These are phyloP conservation scores for Aquilaria yunnanensis DNA, from an alignment of 345 rosid species.

Conservation along the genomic window DNA sequence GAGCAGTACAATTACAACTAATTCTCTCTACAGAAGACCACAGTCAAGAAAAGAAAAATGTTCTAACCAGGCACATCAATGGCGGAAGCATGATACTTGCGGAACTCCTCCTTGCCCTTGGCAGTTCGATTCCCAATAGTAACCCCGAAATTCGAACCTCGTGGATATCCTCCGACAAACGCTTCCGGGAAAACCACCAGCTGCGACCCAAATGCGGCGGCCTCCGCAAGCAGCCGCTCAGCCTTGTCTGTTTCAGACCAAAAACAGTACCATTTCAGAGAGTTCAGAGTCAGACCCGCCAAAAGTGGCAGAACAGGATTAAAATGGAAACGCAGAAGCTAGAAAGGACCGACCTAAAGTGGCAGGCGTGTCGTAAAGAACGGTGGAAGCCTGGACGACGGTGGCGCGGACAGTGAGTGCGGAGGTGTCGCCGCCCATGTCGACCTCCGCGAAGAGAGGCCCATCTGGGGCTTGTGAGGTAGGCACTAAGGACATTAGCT, in stretches of 20 bases:
- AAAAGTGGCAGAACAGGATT: neutral
- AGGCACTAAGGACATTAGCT: conserved; percentile 43
- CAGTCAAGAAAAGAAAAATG: neutral
- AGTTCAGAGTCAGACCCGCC: conserved; percentile 3
- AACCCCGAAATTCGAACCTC: conserved; percentile 79
- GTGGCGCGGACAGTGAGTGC: conserved; percentile 68
- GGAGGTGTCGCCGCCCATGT: conserved; percentile 62
- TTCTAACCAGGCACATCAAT: conserved; percentile 76
- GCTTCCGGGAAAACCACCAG: conserved; percentile 96
- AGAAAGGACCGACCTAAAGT: conserved; percentile 70
- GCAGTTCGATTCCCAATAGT: conserved; percentile 63
- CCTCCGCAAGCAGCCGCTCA: conserved; percentile 81
- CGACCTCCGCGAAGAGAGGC: conserved; percentile 68
- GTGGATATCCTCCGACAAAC: conserved; percentile 87
- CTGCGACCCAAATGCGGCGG: conserved; percentile 73
- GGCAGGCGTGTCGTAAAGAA: conserved; percentile 87
- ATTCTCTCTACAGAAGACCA: too few relatives aligned
- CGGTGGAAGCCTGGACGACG: conserved; percentile 88
- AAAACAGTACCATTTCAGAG: neutral
- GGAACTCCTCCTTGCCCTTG: conserved; percentile 81
- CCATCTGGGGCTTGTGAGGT: conserved; percentile 25
- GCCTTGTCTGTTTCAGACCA: conserved; percentile 54
- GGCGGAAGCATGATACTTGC: conserved; percentile 81
- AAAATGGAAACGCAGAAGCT: too few relatives aligned
- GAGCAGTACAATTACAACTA: too few relatives aligned